These are phyloP conservation scores for Zygotorulaspora mrakii DNA, from an alignment of 1,139 yeast species.

Conservation along the genomic window DNA sequence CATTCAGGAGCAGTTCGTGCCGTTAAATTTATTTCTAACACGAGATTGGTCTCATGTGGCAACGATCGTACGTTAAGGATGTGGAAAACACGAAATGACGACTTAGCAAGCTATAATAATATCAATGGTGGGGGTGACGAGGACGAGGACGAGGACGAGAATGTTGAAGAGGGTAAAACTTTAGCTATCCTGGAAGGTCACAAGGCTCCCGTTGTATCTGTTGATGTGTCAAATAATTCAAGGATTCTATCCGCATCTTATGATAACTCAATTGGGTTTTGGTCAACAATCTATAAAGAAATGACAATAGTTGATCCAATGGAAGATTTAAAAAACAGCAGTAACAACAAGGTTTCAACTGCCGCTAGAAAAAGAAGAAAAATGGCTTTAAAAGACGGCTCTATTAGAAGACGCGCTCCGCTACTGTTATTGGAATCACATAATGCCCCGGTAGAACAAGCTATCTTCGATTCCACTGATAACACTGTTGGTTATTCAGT, in stretches of 20 bases:
- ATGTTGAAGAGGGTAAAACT: constrained; percentile 67
- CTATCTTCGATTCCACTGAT: constrained; percentile 69
- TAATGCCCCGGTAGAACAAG: constrained; percentile 80
- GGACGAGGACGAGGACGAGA: constrained; percentile 62
- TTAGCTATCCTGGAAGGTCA: constrained; percentile 86
- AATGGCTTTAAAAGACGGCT: constrained; percentile 72
- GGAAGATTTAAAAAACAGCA: constrained; percentile 43
- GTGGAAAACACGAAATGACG: constrained; percentile 70
- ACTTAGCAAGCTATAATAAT: constrained; percentile 33
- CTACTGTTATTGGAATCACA: constrained; percentile 76
- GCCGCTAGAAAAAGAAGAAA: constrained; percentile 87
- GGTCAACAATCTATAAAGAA: constrained; percentile 85
- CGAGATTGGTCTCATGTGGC: constrained; percentile 79
- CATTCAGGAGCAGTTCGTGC: constrained; percentile 83
- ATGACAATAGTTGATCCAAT: constrained; percentile 72
- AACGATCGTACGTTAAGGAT: constrained; percentile 84
- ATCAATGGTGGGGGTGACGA: constrained; percentile 47
- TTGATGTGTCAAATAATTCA: constrained; percentile 55
- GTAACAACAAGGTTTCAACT: constrained; percentile 49
- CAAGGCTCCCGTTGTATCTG: constrained; percentile 75
- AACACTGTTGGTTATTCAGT: constrained; percentile 84
- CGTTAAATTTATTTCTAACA: constrained; percentile 71
- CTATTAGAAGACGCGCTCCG: constrained; percentile 77
- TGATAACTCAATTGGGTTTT: constrained; percentile 75
- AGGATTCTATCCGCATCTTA: constrained; percentile 80